These are phyloP conservation scores for Phytopythium mirpurense DNA, from an alignment of 352 stramenopile species.

Conservation along the genomic window DNA sequence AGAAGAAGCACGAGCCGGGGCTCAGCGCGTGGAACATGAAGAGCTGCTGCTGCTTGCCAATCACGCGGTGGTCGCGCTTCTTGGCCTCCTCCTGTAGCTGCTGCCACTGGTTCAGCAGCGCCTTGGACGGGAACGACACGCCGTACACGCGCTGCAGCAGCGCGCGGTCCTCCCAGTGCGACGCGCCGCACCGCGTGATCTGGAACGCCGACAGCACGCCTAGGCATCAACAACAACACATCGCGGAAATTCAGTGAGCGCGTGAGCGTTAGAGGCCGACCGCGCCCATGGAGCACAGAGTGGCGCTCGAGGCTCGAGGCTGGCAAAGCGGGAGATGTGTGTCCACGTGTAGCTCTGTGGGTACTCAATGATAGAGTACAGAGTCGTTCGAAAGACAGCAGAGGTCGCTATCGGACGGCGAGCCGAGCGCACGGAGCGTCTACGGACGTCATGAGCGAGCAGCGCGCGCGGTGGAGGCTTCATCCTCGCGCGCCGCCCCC, in stretches of 20 bases:
- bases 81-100: conserved; percentile 93
- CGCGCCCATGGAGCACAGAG: no score
- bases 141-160: conserved; percentile 96
- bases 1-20: conserved; percentile 96
- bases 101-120: conserved; percentile 85
- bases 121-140: conserved; percentile 92
- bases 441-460: no score
- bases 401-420: conserved; percentile 44
- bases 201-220: conserved; percentile 92
- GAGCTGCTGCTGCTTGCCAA: conserved; percentile 95
- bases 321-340: no score
- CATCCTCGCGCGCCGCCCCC: conserved; percentile 39
- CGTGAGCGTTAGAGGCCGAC: conserved; percentile 4
- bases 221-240: conserved; percentile 14
- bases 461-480: not conserved
- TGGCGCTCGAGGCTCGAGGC: no score
- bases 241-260: no score
- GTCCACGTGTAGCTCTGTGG: conserved; percentile 77
- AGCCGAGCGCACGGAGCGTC: no score
- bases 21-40: conserved; percentile 95
- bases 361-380: conserved; percentile 66
- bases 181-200: conserved; percentile 92
- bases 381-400: conserved; percentile 64
- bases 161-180: conserved; percentile 89
- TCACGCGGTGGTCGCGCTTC: conserved; percentile 94